Conservation (phyloP, 1,139 yeast species). For the Citeromyces siamensis region DNA sequence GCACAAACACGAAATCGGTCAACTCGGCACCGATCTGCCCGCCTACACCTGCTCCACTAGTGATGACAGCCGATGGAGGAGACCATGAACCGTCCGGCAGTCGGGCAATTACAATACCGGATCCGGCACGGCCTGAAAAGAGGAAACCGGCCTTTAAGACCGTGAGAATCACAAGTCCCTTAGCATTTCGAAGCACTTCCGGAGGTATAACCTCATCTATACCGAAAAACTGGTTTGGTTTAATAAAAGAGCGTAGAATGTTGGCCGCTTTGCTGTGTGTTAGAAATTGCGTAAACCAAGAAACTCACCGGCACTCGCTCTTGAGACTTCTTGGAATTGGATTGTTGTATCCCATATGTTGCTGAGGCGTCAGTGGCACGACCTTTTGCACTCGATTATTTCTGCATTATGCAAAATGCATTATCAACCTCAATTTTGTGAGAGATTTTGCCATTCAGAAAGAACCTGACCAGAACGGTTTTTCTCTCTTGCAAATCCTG, state of each 20-base stretch:
- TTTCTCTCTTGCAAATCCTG: too few relatives aligned
- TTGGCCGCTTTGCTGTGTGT: constrained; percentile 82
- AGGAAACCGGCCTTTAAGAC: constrained; percentile 93
- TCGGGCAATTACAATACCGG: constrained; percentile 91
- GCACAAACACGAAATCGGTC: constrained; percentile 91
- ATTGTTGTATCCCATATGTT: constrained; percentile 66
- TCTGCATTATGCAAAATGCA: too few relatives aligned
- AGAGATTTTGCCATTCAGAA: too few relatives aligned
- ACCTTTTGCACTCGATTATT: too few relatives aligned
- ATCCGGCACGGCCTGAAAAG: constrained; percentile 95
- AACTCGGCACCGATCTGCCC: constrained; percentile 96
- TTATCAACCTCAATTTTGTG: too few relatives aligned
- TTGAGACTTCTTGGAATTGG: constrained; percentile 88
- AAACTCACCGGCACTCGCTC: constrained; percentile 68
- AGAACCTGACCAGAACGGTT: too few relatives aligned
- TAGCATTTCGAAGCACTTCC: constrained; percentile 74
- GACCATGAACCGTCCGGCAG: constrained; percentile 95
- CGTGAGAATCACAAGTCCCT: constrained; percentile 84
- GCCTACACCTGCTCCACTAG: constrained; percentile 99
- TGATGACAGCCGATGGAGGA: constrained; percentile 92
- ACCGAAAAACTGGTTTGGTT: constrained; percentile 91
- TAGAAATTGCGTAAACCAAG: background rate
- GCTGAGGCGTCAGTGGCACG: constrained; percentile 2
- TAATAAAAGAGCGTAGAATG: constrained; percentile 76
- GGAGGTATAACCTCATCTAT: constrained; percentile 91